These are phyloP conservation scores for Gracilaria gracilis DNA, from an alignment of 23 red algal species.

Conservation along the genomic window DNA sequence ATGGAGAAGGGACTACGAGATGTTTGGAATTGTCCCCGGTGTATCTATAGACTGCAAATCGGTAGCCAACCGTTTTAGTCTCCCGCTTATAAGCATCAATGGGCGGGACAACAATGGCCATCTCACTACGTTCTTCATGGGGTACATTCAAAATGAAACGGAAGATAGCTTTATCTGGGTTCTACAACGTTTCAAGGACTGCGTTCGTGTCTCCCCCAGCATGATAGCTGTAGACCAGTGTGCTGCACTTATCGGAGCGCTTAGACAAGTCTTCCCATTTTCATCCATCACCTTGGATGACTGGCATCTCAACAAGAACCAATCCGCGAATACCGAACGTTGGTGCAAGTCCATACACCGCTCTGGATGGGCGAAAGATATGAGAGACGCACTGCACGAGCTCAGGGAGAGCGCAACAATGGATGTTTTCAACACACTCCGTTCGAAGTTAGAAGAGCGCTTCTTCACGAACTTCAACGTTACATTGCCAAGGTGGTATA, in stretches of 20 bases:
- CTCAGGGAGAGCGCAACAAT: background rate
- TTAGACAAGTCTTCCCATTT: background rate
- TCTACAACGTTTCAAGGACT: background rate
- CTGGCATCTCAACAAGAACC: background rate
- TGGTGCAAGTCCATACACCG: background rate
- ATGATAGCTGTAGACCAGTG: background rate
- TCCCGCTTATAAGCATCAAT: background rate
- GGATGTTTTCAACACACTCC: background rate
- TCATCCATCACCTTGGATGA: background rate
- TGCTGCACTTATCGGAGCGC: background rate
- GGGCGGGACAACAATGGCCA: background rate
- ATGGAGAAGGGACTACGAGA: slow-evolving; percentile 15
- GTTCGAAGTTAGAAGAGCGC: background rate
- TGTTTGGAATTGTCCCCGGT: background rate
- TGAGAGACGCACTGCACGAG: background rate
- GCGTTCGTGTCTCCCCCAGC: background rate
- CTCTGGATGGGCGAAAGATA: background rate
- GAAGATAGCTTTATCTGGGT: background rate
- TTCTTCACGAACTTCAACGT: background rate
- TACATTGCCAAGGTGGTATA: background rate
- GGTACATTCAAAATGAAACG: background rate
- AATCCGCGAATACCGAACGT: background rate
- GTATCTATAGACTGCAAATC: background rate
- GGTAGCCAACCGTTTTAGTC: background rate
- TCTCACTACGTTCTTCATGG: background rate